Evolutionary conservation across 2,329 filamentous ascomycete genomes (phyloP).

Genomic region (Graphilbum sp.): DNA sequence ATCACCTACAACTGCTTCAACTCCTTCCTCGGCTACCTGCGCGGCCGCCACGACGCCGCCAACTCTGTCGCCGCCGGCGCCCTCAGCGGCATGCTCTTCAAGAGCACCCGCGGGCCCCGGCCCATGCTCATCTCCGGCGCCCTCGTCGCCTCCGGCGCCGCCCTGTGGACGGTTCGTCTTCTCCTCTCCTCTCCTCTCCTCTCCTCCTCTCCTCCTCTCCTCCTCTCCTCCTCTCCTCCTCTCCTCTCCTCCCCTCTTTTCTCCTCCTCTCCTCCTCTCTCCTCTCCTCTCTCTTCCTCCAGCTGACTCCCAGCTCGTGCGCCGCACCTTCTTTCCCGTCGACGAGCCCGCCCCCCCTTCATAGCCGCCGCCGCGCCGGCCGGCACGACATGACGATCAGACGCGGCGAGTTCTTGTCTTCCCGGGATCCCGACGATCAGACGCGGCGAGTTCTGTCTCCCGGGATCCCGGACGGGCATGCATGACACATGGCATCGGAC

Average conservation of each 20-base stretch:
- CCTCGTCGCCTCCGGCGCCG: conserved; percentile 74
- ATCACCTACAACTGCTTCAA: conserved; percentile 94
- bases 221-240: conserved; percentile 24
- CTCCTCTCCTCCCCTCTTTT: neutral
- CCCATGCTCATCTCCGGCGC: conserved; percentile 92
- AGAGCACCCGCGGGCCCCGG: conserved; percentile 77
- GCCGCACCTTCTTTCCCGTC: conserved; percentile 12
- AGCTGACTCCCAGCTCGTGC: conserved; percentile 9
- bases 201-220: neutral
- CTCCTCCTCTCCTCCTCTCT: neutral
- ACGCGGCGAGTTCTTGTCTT: too few relatives aligned
- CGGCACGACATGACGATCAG: too few relatives aligned
- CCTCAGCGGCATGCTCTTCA: conserved; percentile 87
- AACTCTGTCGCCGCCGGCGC: conserved; percentile 80
- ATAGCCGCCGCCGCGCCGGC: neutral
- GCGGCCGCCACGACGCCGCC: conserved; percentile 75
- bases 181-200: neutral
- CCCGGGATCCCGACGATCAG: too few relatives aligned
- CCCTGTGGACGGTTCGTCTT: conserved; percentile 74
- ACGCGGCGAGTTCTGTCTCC: too few relatives aligned
- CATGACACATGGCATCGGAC: too few relatives aligned
- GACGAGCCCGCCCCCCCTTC: conserved; percentile 1
- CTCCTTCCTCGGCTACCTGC: conserved; percentile 60
- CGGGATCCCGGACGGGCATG: too few relatives aligned
- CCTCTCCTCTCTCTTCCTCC: neutral